Evolutionary conservation across 169 alveolate species (phyloP).

Genomic region (Cryptosporidium meleagridis): DNA sequence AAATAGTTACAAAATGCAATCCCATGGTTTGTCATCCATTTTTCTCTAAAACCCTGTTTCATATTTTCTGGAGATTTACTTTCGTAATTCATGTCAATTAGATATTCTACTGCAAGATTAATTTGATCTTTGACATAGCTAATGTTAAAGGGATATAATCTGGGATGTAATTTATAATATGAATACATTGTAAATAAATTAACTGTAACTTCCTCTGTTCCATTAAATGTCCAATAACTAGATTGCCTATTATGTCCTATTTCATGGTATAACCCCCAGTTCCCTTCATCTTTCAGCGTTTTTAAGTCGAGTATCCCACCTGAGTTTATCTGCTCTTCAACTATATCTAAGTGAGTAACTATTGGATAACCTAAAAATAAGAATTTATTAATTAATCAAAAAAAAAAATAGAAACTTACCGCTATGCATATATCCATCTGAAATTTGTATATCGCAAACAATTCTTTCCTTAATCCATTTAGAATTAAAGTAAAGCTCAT

Average conservation of each 20-base stretch:
- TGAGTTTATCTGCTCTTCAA: not conserved
- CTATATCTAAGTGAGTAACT: slow-evolving; percentile 47
- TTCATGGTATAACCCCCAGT: slow-evolving; percentile 72
- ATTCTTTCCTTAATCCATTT: slow-evolving; percentile 54
- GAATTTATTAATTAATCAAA: not conserved
- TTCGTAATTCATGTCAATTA: not conserved
- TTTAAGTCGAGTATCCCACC: slow-evolving; percentile 23
- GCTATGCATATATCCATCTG: slow-evolving; percentile 74
- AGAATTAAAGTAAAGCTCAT: slow-evolving; percentile 27
- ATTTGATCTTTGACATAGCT: slow-evolving; percentile 29
- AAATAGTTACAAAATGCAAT: slow-evolving; percentile 51
- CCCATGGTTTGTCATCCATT: slow-evolving; percentile 53
- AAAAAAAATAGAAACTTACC: slow-evolving; percentile 40
- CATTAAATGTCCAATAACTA: slow-evolving; percentile 50
- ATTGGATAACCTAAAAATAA: slow-evolving; percentile 61
- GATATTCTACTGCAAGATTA: slow-evolving; percentile 12
- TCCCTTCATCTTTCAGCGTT: slow-evolving; percentile 12
- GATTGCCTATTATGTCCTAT: slow-evolving; percentile 71
- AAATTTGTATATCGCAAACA: slow-evolving; percentile 63
- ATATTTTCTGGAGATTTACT: not conserved
- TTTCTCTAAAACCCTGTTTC: not conserved
- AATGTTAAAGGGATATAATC: slow-evolving; percentile 26
- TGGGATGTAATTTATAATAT: slow-evolving; percentile 30
- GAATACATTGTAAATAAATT: slow-evolving; percentile 53
- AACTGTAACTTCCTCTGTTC: slow-evolving; percentile 73